These are phyloP conservation scores for Pseudogymnoascus sp. DNA, from an alignment of 2,329 filamentous ascomycete species.

Conservation along the genomic window DNA sequence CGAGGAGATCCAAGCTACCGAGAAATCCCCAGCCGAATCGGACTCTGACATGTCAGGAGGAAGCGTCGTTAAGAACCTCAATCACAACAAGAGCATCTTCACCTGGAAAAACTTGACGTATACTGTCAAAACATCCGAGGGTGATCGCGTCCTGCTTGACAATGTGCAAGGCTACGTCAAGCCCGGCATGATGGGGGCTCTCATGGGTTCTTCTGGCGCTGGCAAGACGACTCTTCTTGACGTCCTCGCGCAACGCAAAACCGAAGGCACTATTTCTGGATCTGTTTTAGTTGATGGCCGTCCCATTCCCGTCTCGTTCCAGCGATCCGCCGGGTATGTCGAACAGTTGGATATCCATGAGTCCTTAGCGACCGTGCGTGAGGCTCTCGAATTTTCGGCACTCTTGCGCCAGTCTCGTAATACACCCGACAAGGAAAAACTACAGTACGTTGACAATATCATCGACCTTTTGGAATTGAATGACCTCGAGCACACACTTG, in stretches of 20 bases:
- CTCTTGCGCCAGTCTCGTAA: constrained; percentile 74
- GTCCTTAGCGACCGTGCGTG: constrained; percentile 73
- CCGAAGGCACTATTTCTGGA: constrained; percentile 80
- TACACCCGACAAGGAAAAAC: constrained; percentile 65
- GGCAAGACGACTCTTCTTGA: constrained; percentile 85
- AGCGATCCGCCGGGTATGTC: constrained; percentile 68
- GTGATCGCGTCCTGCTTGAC: constrained; percentile 64
- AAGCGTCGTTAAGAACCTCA: constrained; percentile 35
- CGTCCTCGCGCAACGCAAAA: constrained; percentile 74
- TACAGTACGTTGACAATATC: constrained; percentile 78
- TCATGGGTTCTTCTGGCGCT: constrained; percentile 58
- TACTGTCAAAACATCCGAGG: constrained; percentile 54
- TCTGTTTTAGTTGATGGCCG: constrained; percentile 65
- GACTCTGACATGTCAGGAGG: constrained; percentile 15
- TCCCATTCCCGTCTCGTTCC: constrained; percentile 72
- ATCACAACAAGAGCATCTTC: constrained; percentile 60
- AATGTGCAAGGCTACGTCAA: constrained; percentile 77
- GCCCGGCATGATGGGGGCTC: constrained; percentile 59
- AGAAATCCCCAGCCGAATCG: constrained; percentile 5
- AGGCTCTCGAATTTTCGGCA: constrained; percentile 84
- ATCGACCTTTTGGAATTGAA: constrained; percentile 54
- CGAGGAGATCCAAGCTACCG: constrained; percentile 16
- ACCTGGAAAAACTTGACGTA: constrained; percentile 68
- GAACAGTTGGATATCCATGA: constrained; percentile 90
- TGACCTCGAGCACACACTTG: constrained; percentile 58